phyloP scores from a whole-genome alignment of 805 yeast species.

The Myxozyma monticola region DNA sequence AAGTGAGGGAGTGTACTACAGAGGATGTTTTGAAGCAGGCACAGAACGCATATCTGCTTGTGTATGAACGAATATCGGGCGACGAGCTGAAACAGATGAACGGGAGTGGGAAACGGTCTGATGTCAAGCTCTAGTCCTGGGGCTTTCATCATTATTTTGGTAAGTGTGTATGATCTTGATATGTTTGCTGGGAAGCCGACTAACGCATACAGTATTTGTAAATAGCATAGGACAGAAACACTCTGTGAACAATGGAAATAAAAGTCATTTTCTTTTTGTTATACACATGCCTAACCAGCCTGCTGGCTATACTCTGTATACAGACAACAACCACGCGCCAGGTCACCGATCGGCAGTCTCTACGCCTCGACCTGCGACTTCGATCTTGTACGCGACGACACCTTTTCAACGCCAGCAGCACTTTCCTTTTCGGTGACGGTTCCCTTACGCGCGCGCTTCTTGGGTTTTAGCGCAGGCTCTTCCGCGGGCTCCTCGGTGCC shows the following conservation, averaged over 20 bases:
- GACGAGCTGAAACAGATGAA: constrained; percentile 2
- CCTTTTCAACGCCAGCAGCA: constrained; percentile 4
- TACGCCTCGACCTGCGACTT: constrained; percentile 3
- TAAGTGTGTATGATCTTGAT: no score
- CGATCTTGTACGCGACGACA: constrained; percentile 14
- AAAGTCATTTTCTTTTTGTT: no score
- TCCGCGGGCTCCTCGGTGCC: not conserved
- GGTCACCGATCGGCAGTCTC: no score
- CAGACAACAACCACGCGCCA: no score
- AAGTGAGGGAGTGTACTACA: constrained; percentile 59
- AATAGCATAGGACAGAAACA: no score
- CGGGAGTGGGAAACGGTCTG: not conserved
- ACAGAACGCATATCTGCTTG: constrained; percentile 79
- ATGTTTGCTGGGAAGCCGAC: no score
- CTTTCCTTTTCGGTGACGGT: not conserved
- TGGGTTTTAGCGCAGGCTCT: not conserved
- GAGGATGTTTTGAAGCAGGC: constrained; percentile 65
- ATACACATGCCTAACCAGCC: no score
- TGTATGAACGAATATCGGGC: constrained; percentile 54
- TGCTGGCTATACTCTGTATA: no score
- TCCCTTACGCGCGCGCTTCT: not conserved
- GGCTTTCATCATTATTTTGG: no score
- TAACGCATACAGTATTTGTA: no score
- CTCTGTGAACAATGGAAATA: no score
- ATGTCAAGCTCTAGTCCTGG: not conserved